A percentile compares a stretch with the other conserved stretches of the same genome.
Evolutionary conservation across 495 filamentous ascomycete species (phyloP).

Genomic region (Daldinia bambusicola): DNA sequence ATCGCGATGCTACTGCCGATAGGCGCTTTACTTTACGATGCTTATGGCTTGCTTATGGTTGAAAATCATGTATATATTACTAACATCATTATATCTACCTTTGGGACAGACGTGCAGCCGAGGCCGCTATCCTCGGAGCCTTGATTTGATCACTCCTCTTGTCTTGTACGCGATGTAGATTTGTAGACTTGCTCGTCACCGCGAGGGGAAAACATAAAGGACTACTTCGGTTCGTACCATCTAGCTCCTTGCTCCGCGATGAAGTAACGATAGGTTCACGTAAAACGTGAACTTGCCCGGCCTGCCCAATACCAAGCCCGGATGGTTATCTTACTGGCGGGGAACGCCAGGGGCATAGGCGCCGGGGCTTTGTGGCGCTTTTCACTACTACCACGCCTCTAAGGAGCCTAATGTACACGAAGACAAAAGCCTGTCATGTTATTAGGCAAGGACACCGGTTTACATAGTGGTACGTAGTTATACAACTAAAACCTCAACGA

Average conservation of each 20-base stretch:
- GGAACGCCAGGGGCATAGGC: constrained; percentile 1
- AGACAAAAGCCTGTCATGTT: background rate
- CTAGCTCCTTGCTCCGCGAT: background rate
- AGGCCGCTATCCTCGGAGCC: background rate
- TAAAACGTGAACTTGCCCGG: constrained; percentile 8
- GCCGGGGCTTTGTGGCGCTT: constrained; percentile 5
- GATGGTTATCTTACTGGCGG: constrained; percentile 19
- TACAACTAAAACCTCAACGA: background rate
- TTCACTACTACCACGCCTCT: background rate
- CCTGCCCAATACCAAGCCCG: constrained; percentile 25
- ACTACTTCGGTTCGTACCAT: background rate
- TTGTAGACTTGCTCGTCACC: background rate
- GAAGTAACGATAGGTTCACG: constrained; percentile 34
- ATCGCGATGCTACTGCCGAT: constrained; percentile 10
- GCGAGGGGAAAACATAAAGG: background rate
- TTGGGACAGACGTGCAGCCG: background rate
- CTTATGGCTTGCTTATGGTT: background rate
- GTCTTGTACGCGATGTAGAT: background rate
- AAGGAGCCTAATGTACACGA: background rate
- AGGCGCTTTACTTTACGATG: constrained; percentile 8
- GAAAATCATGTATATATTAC: background rate
- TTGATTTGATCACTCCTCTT: background rate
- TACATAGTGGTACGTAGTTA: background rate
- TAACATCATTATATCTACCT: background rate
- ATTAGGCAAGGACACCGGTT: background rate